Base-by-base conservation (phyloP, 2,329 filamentous ascomycete genomes). In the Didymella glomerata region DNA sequence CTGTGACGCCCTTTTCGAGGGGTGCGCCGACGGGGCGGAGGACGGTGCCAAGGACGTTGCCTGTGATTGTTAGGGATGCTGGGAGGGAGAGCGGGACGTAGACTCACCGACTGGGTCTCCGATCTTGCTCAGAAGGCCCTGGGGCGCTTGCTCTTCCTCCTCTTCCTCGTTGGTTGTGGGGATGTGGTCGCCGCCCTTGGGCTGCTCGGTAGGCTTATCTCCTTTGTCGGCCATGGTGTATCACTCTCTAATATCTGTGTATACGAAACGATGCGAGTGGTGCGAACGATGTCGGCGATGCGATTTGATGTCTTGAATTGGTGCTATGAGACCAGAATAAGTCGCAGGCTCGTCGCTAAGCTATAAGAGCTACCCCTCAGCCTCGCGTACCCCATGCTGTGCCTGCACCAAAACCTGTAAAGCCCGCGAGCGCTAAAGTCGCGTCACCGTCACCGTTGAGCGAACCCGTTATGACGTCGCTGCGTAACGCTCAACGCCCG, bases 11-110 rank as follows among this genome's bases (percentile, higher is more conserved):
- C 60, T 73, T 75, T 55, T 75, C 75, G 22, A 79, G 66, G 20
- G 73, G 73, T 0, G 70, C 72, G 64, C 77, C 77, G 56, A 79
- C 65, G 56, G 77, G 77, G 57, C 73, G 72, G 48, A 79, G 75
- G 30, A 64, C 76, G 4, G 71, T 78, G 60, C 67, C 64, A 11
- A 79, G 75, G 54, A 68, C 77, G 48, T 73, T 74, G 56, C 77
- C 77, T 76, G 51, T 13, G 41, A 16, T 34, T 28, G 52, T 50
- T 36, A 42, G 41, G 16, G 50, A 25, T 34, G 34, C 20, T 42
- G n/a, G 30, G 25, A 32, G 16, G n/a, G n/a, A n/a, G n/a, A n/a
- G n/a, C n/a, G n/a, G n/a, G n/a, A n/a, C n/a, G n/a, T n/a, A n/a
- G n/a, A n/a, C 60, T 32, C 66, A 76, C 74, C 74, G 13, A 71